Evolutionary conservation across 1,139 yeast species (phyloP).

Genomic region (Scheffersomyces stambukii): DNA sequence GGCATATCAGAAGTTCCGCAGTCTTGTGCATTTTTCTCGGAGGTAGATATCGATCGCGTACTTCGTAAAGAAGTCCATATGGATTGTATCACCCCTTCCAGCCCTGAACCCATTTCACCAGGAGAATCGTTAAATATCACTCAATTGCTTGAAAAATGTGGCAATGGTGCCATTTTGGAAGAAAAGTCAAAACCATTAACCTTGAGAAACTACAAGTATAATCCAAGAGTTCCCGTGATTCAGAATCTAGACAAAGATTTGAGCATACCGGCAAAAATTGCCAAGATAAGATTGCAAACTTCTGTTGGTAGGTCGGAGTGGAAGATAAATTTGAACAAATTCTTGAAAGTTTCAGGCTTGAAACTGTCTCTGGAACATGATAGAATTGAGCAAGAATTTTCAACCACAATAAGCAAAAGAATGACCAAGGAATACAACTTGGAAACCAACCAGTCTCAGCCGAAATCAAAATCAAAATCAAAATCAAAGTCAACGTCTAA

Average conservation of each 20-base stretch:
- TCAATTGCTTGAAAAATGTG: conserved; percentile 39
- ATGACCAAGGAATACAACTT: too few relatives aligned
- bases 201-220: conserved; percentile 14
- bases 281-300: conserved; percentile 27
- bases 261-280: conserved; percentile 14
- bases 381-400: too few relatives aligned
- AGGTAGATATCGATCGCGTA: conserved; percentile 85
- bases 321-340: conserved; percentile 4
- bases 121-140: conserved; percentile 74
- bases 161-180: conserved; percentile 17
- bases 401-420: too few relatives aligned
- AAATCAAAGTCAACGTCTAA: too few relatives aligned
- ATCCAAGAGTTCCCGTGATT: conserved; percentile 21
- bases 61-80: conserved; percentile 84
- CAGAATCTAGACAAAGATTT: conserved; percentile 19
- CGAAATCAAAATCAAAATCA: too few relatives aligned
- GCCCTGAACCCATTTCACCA: conserved; percentile 63
- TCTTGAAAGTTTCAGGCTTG: too few relatives aligned
- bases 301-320: conserved; percentile 12
- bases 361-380: too few relatives aligned
- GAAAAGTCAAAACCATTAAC: conserved; percentile 8
- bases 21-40: conserved; percentile 92
- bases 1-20: conserved; percentile 91
- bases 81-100: conserved; percentile 90
- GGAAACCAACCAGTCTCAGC: too few relatives aligned